Base-by-base conservation (phyloP, 352 stramenopile genomes). In the Phytophthora syringae region DNA sequence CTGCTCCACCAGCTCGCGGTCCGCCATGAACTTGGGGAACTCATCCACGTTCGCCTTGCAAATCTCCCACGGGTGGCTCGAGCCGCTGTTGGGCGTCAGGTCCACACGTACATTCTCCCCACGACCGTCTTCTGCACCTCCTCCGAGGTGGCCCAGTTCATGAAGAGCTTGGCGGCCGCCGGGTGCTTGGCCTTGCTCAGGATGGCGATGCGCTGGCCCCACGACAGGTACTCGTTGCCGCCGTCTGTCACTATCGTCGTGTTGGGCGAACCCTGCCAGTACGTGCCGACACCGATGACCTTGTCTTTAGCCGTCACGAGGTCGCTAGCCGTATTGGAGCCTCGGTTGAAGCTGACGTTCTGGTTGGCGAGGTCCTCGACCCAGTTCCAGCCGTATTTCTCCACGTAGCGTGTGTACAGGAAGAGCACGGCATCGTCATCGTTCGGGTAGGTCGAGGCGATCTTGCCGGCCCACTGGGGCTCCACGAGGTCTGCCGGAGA, bases 371-470 rank as follows among this genome's bases (percentile, higher is more conserved):
- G 28, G 67, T 82, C 74, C 13, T 65, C 51, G 32, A 74, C 71
- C 76, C 79, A 88, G 22, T 74, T 70, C 79, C 74, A 88, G 36
- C 76, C 79, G 57, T 84, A 88, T 60, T 77, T 77, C 67, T 86
- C 61, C 1, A 84, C 61, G 58, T 84, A 86, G 20, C 52, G 52
- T 0, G 58, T 27, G 52, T 82, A 86, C 36, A 86, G 20, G 67
- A 84, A 88, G 16, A 88, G 60, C 25, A 69, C 58, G n/a, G 74
- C 69, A 21, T 86, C 76, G 52, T 86, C 76, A 53, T 86, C 79
- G 32, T 82, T 64, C 9, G 79, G 79, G 62, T 86, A 82, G 25
- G 71, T 40, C 2, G 74, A 86, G 48, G 69, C 74, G 51, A 88
- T 84, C 24, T 78, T 37, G 34, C 54, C 65, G 24, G 61, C 54